Percentiles rank a stretch among this genome's conserved stretches.
Evolutionary conservation across 306 rosid genomes (phyloP).

Genomic region (Styphnolobium japonicum): DNA sequence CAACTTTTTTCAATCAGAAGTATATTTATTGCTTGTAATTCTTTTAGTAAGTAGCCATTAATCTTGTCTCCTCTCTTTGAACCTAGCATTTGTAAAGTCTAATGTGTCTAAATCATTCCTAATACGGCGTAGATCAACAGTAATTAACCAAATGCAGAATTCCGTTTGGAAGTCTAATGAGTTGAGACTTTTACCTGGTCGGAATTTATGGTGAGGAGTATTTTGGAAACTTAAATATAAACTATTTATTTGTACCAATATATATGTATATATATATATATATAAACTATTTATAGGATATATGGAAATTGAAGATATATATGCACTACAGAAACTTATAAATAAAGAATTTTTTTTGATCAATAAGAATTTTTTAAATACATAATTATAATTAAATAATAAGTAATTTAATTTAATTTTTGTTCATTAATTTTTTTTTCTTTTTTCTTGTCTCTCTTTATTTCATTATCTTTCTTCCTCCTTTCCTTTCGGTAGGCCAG

Average conservation of each 20-base stretch:
- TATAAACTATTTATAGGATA: neutral
- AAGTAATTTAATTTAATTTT: neutral
- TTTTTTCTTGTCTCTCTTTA: neutral
- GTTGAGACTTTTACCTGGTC: neutral
- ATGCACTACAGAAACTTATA: neutral
- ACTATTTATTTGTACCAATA: no score
- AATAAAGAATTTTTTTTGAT: no score
- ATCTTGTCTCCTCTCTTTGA: neutral
- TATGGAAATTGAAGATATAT: neutral
- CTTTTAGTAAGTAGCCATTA: neutral
- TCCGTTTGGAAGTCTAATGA: neutral
- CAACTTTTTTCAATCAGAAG: neutral
- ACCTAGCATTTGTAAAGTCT: neutral
- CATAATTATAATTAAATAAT: neutral
- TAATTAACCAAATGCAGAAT: neutral
- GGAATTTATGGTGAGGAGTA: neutral
- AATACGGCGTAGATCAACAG: neutral
- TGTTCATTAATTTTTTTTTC: neutral
- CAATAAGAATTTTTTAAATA: neutral
- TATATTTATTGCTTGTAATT: slow-evolving; percentile 10
- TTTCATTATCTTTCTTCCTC: no score
- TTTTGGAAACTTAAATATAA: neutral
- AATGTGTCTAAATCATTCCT: neutral
- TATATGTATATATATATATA: no score
- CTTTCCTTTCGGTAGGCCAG: no score